These are phyloP conservation scores for Malassezia japonica DNA, from an alignment of 1,284 basidiomycete genomes.

Conservation along the genomic window DNA sequence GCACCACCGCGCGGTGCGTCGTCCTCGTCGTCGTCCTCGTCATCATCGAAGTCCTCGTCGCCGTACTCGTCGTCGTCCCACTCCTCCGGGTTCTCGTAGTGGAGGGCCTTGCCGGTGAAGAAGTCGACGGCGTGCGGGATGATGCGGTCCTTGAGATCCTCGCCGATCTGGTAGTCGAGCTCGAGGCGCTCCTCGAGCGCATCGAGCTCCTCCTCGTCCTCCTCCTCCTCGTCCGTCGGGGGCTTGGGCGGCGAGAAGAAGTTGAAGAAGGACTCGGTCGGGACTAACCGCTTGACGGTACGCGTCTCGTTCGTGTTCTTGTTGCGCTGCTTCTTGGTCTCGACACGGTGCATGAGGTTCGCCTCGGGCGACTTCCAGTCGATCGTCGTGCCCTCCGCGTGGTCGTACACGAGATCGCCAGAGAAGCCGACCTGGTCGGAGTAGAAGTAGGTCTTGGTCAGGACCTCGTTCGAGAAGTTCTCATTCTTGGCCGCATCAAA, in stretches of 20 bases:
- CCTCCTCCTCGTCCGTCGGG: conserved; percentile 40
- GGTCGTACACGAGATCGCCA: conserved; percentile 91
- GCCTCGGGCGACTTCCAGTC: conserved; percentile 90
- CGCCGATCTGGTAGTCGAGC: conserved; percentile 94
- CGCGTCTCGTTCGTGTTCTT: conserved; percentile 55
- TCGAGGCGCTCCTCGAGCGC: conserved; percentile 76
- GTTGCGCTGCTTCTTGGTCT: conserved; percentile 98
- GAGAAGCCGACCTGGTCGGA: conserved; percentile 80
- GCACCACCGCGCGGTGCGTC: conserved; percentile 25
- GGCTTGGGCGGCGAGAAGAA: conserved; percentile 47
- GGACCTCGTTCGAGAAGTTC: conserved; percentile 71
- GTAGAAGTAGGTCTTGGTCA: conserved; percentile 92
- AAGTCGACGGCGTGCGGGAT: conserved; percentile 78
- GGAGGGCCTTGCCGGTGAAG: conserved; percentile 90
- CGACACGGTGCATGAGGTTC: conserved; percentile 90
- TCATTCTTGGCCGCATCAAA: conserved; percentile 64
- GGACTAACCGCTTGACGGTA: conserved; percentile 47
- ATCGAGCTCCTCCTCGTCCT: conserved; percentile 27
- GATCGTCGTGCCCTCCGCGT: conserved; percentile 78
- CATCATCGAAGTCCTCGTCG: conserved; percentile 37
- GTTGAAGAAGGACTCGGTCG: conserved; percentile 48
- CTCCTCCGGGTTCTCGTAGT: conserved; percentile 64
- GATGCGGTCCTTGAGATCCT: conserved; percentile 95
- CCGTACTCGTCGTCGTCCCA: conserved; percentile 54
- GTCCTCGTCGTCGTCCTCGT: conserved; percentile 48